These are phyloP conservation scores for Apophysomyces sp. DNA, from an alignment of 371 early-diverging fungal genomes.

Conservation along the genomic window DNA sequence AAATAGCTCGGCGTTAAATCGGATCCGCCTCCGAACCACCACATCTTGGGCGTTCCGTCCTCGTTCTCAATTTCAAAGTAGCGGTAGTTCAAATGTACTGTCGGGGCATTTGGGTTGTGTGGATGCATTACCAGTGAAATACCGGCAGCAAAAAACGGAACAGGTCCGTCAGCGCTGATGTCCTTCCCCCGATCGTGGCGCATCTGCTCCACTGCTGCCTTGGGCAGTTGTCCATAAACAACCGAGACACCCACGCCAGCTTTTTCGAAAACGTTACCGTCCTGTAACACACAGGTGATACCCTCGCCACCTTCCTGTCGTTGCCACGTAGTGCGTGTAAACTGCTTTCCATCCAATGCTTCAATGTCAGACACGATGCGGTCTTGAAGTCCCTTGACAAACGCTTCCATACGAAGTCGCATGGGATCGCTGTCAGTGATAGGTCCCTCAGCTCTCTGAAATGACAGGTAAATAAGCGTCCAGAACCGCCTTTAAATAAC, in stretches of 20 bases:
- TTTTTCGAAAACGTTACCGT: conserved; percentile 91
- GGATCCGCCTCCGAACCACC: conserved; percentile 88
- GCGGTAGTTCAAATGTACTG: conserved; percentile 93
- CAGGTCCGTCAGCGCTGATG: conserved; percentile 44
- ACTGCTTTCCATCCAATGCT: conserved; percentile 61
- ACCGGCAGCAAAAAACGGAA: conserved; percentile 85
- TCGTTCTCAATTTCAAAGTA: conserved; percentile 86
- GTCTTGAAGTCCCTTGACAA: conserved; percentile 76
- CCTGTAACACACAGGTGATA: conserved; percentile 87
- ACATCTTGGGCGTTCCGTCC: conserved; percentile 55
- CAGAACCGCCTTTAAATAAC: neutral
- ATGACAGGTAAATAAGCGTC: neutral
- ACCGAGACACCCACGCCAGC: conserved; percentile 88
- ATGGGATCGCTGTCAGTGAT: conserved; percentile 56
- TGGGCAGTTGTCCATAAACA: conserved; percentile 74
- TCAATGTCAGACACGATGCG: conserved; percentile 55
- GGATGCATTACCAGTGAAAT: conserved; percentile 92
- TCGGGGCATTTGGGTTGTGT: conserved; percentile 92
- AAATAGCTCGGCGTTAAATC: conserved; percentile 81
- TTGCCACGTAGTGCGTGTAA: conserved; percentile 75
- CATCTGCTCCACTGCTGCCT: conserved; percentile 77
- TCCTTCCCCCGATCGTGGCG: conserved; percentile 59
- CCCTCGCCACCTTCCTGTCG: conserved; percentile 89
- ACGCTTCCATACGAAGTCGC: conserved; percentile 80
- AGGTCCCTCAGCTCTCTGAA: conserved; percentile 38